These are phyloP conservation scores for Brassica cretica DNA, from an alignment of 345 rosid species.

Conservation along the genomic window DNA sequence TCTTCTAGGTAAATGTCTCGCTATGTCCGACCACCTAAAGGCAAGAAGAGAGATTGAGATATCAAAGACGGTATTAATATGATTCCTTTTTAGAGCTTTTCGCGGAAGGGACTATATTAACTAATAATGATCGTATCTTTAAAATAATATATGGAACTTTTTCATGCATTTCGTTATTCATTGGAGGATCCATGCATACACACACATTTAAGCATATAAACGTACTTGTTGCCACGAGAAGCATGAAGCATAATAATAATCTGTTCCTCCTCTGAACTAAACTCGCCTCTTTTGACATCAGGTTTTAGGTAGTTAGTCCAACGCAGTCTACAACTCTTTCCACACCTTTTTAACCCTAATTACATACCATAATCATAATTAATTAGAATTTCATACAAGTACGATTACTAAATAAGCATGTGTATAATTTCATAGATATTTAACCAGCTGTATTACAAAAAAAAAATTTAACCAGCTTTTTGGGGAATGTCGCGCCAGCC, in stretches of 20 bases:
- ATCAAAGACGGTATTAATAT: background rate
- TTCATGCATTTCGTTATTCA: background rate
- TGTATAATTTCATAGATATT: constrained; percentile 1
- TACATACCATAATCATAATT: background rate
- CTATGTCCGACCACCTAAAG: background rate
- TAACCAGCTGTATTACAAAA: constrained; percentile 23
- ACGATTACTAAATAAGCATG: background rate
- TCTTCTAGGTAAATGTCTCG: background rate
- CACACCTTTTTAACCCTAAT: background rate
- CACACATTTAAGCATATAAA: background rate
- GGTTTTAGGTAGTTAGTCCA: background rate
- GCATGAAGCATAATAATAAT: background rate
- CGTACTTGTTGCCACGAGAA: background rate
- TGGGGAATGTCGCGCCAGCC: constrained; percentile 42
- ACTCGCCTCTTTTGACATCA: background rate
- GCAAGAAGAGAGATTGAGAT: background rate
- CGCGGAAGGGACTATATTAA: background rate
- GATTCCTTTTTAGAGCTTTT: background rate
- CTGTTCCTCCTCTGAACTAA: background rate
- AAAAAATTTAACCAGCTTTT: constrained; percentile 31
- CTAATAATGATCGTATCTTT: background rate
- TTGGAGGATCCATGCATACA: background rate
- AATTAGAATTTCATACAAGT: background rate
- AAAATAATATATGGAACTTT: background rate
- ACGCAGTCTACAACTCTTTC: background rate